Evolutionary conservation across 1,284 basidiomycete genomes (phyloP), one percentile per base, ranked within the genome.

Genomic region (Apiotrichum sp.): DNA sequence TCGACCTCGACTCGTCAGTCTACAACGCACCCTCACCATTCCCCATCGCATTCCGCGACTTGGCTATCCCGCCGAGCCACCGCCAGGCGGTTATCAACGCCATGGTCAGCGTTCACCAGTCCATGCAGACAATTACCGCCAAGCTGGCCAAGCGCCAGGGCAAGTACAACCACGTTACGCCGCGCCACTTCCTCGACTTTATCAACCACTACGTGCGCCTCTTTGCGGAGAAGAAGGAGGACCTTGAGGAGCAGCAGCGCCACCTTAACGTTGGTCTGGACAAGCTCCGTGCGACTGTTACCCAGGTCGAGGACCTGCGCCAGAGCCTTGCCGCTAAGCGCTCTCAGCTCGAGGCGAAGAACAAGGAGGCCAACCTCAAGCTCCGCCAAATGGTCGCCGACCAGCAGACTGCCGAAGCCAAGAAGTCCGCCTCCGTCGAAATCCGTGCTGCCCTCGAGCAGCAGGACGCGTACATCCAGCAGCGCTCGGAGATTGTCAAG

Each of bases 241-340:
- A 96, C 70, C 82, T 98, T 32, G 96, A 98, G 74, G 96, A 99
- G 71, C 93, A 99, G 74, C 97, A 98, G 70, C 88, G 96, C 38
- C 97, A 99, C 78, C 82, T 98, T 57, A 95, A 99, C 69, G 92
- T 98, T 59, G 96, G 96, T 65, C 84, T 99, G 47, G 95, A 98
- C 77, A 98, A 98, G 76, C 84, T 99, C 29, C 87, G 86, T 41
- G 91, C 93, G 58, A 99, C 96, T 0, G 93, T 97, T 58, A 87
- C 85, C 4, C 93, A 97, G 73, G 95, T 98, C 40, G 93, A 97
- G 74, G 90, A 98, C 68, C 82, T 99, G 41, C 86, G 95, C 51
- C 89, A 92, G 77, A 97, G 92, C 71, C 85, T 99, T 42, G 93
- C 95, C 1, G 86, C 88, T 69, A 98, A 99, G 76, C 86, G 91